Base-by-base conservation (phyloP, 116 monocot species). In the Posidonia oceanica region DNA sequence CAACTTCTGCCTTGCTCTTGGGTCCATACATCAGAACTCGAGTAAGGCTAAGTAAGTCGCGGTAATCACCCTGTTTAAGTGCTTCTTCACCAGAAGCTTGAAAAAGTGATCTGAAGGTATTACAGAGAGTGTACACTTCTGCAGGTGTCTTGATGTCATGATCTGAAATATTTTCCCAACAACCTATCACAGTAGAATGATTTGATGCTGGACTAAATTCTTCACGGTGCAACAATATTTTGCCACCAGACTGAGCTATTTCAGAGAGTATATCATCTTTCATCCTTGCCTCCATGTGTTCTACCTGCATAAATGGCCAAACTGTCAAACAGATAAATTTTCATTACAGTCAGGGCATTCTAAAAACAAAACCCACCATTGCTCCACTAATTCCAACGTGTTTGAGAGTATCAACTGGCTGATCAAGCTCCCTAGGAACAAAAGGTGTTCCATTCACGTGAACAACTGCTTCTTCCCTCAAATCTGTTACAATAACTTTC, bases 381-480 rank as follows among this genome's bases (percentile, higher is more conserved):
- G 82, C 75, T 37, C 93, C 99, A 75, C 84, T 93, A 66, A 99
- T 99, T 71, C 99, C 99, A 59, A 99, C 99, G 81, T 99, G 91
- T 66, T 93, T 99, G 41, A 99, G 94, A 11, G 93, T 84, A 80
- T 99, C 93, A 73, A 93, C 93, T 56, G 99, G 93, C 36, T 86
- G 90, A 79, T 93, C 84, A 65, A 99, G 74, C 77, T 99, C 99
- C 76, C 99, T 88, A 55, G 93, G 90, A 65, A 99, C 94, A 85
- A 84, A 99, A 21, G 99, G 99, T 61, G 83, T 81, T 63, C 86
- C 94, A 40, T 85, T 90, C 54, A 99, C 84, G 69, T 93, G 93
- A 63, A 93, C 94, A 76, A 88, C 88, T 48, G 90, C 99, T 86
- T 99, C 99, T 77, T 93, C 99, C 79, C 93, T 84, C 63, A 99